phyloP scores from a whole-genome alignment of 2,329 filamentous ascomycete species.

The Pseudocercospora crystallina region DNA sequence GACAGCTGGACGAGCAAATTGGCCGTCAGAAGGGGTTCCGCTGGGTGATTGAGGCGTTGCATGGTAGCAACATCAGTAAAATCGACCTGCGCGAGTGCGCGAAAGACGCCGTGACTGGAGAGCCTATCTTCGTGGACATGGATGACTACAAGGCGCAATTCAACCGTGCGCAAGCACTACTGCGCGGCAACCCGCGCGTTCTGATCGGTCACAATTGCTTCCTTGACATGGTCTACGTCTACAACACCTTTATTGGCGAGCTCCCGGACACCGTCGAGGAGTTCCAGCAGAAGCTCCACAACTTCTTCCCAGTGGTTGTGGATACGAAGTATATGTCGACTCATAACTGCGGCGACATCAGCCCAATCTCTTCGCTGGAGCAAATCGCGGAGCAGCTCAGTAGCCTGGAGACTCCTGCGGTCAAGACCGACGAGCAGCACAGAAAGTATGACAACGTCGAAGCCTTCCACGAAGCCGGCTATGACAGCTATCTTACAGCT shows the following conservation, averaged over 20 bases:
- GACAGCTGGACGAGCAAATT: constrained; percentile 43
- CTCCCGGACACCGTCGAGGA: constrained; percentile 56
- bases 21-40: constrained; percentile 49
- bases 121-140: constrained; percentile 37
- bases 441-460: constrained; percentile 41
- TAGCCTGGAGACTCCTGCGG: constrained; percentile 39
- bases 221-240: constrained; percentile 63
- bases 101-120: constrained; percentile 35
- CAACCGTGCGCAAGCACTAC: constrained; percentile 39
- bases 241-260: constrained; percentile 60
- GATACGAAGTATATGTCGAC: constrained; percentile 66
- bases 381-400: constrained; percentile 49
- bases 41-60: constrained; percentile 51
- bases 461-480: constrained; percentile 61
- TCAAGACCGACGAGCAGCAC: constrained; percentile 41
- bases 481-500: constrained; percentile 62
- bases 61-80: constrained; percentile 37
- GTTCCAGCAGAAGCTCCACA: constrained; percentile 54
- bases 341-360: constrained; percentile 54
- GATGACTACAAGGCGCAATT: constrained; percentile 40
- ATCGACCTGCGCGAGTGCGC: constrained; percentile 41
- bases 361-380: constrained; percentile 49
- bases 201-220: constrained; percentile 67
- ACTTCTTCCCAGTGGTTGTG: constrained; percentile 57
- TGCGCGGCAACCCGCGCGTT: constrained; percentile 50